phyloP scores from a whole-genome alignment of 208 protist genomes.

The Trypanosoma melophagium region DNA sequence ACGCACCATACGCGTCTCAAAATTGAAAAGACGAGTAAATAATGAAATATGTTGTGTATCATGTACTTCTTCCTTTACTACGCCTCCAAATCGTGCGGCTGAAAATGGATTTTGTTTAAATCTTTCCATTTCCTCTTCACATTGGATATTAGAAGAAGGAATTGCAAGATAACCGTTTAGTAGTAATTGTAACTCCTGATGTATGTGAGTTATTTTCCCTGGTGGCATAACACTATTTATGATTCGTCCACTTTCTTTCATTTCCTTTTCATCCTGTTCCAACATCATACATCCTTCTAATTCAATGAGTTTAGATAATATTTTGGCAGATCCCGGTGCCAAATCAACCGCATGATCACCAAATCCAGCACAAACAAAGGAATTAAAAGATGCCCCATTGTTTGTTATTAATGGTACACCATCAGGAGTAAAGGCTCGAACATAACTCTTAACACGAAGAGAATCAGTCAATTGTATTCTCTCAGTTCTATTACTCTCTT shows the following conservation, averaged over 20 bases:
- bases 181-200: constrained; percentile 58
- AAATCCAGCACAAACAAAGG: constrained; percentile 84
- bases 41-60: constrained; percentile 31
- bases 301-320: constrained; percentile 75
- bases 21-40: constrained; percentile 32
- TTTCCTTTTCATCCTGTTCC: constrained; percentile 40
- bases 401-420: constrained; percentile 75
- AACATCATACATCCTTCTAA: constrained; percentile 54
- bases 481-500: neutral
- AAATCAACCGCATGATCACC: constrained; percentile 82
- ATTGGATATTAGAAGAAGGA: neutral
- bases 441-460: constrained; percentile 39
- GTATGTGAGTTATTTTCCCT: constrained; percentile 32
- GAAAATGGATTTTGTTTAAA: constrained; percentile 65
- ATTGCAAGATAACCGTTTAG: constrained; percentile 47
- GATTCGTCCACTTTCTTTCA: constrained; percentile 14
- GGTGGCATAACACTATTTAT: constrained; percentile 37
- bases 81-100: constrained; percentile 45
- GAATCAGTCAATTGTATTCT: neutral
- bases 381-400: constrained; percentile 76
- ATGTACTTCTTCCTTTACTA: constrained; percentile 46
- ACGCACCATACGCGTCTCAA: constrained; percentile 34
- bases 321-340: constrained; percentile 68
- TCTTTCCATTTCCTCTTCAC: constrained; percentile 15
- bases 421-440: constrained; percentile 77